Base-by-base conservation (phyloP, 140 eudicot species). In the Erigeron philadelphicus region DNA sequence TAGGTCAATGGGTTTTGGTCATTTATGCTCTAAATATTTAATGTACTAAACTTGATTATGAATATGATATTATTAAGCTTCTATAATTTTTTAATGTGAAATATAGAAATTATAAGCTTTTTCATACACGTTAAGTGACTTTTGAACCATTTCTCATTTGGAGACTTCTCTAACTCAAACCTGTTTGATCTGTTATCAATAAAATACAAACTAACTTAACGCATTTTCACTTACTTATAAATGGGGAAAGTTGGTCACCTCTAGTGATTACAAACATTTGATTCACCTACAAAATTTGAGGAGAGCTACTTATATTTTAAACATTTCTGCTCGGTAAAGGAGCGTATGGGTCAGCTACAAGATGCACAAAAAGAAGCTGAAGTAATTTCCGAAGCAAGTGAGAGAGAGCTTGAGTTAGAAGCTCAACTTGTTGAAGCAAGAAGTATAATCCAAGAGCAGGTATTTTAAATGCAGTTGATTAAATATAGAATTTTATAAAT, bases 381-480 rank as follows among this genome's bases (percentile, higher is more conserved):
- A 70, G 95, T 93, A 38, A 85, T 95, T 79, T 89, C 95, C 49
- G 99, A 93, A 76, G 99, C 84, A 50, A 84, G 90, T 65, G 99
- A 93, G 81, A 87, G 97, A 82, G 99, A 93, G 88, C 95, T 93
- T 35, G 99, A 93, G 82, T 78, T 93, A 78, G 99, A 93, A 85
- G 99, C 99, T 59, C 95, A 93, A 80, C 95, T 93, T 73, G 99
- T 93, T 62, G 99, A 93, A 84, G 99, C 99, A 72, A 85, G 97
- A 84, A 89, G 94, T 82, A 93, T 93, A 71, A 93, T 93, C 63
- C 97, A 93, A 75, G 99, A 93, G 78, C 99, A 93, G 99, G 99
- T 93, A 72, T 40, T 18, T 19, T 45, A 8, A 8, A 65, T 54
- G 41, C 15, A 23, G 19, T 41, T 49, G 18, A 59, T 23, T 46